phyloP scores from a whole-genome alignment of 2,329 filamentous ascomycete species.

The Aspergillus hortae region DNA sequence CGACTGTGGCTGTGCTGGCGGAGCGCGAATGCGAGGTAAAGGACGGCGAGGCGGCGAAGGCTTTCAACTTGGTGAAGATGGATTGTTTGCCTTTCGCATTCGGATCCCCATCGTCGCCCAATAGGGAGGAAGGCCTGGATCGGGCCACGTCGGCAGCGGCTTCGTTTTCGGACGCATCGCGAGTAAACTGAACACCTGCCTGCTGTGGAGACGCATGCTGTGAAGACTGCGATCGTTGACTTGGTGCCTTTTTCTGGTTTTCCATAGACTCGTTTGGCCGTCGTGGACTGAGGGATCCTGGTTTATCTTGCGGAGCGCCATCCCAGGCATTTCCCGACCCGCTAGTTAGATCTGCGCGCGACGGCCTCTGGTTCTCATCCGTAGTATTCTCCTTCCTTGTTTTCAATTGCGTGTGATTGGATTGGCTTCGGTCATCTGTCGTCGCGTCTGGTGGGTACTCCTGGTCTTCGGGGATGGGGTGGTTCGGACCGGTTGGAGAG shows the following conservation, averaged over 20 bases:
- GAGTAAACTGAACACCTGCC: slow-evolving; percentile 73
- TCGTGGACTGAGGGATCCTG: slow-evolving; percentile 22
- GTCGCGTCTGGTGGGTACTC: slow-evolving; percentile 5
- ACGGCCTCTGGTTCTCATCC: slow-evolving; percentile 9
- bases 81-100: slow-evolving; percentile 58
- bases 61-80: slow-evolving; percentile 75
- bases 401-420: background rate
- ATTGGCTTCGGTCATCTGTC: slow-evolving; percentile 9
- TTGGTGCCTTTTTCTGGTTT: slow-evolving; percentile 17
- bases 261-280: slow-evolving; percentile 24
- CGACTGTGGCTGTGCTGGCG: slow-evolving; percentile 45
- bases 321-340: slow-evolving; percentile 12
- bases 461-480: slow-evolving; percentile 14
- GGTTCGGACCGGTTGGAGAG: slow-evolving; percentile 24
- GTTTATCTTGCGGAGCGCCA: slow-evolving; percentile 15
- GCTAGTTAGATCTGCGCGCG: slow-evolving; percentile 1
- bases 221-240: slow-evolving; percentile 23
- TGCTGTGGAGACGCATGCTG: slow-evolving; percentile 43
- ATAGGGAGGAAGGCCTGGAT: slow-evolving; percentile 62
- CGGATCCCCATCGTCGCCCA: slow-evolving; percentile 58
- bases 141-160: slow-evolving; percentile 50
- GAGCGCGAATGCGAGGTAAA: slow-evolving; percentile 50
- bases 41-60: slow-evolving; percentile 58
- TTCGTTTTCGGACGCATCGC: slow-evolving; percentile 50
- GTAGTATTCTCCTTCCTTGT: slow-evolving; percentile 7